Percentiles rank a stretch among this genome's conserved stretches.
Conservation (phyloP, 2,329 filamentous ascomycete genomes). For the Albophoma yamanashiensis region DNA sequence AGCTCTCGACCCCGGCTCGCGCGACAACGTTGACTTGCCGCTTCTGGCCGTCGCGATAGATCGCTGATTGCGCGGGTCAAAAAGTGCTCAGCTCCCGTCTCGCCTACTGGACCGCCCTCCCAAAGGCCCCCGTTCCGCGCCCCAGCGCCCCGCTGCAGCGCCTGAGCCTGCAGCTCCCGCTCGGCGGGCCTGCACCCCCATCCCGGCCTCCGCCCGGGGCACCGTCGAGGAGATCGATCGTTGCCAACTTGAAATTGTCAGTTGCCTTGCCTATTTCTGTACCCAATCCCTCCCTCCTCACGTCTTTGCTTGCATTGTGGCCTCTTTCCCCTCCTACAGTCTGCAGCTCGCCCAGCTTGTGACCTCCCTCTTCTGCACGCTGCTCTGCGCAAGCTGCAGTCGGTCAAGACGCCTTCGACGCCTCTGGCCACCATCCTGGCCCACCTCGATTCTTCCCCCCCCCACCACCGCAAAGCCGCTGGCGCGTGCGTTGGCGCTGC, state of each 20-base stretch:
- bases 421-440: background rate
- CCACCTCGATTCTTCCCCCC: background rate
- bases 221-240: background rate
- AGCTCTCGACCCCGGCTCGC: background rate
- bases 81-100: background rate
- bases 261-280: background rate
- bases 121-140: background rate
- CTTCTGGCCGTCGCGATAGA: background rate
- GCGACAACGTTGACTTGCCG: background rate
- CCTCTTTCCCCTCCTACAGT: background rate
- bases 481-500: conserved; percentile 1
- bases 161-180: background rate
- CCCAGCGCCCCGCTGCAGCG: background rate
- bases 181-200: background rate
- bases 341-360: background rate
- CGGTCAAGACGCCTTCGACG: background rate
- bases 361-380: background rate
- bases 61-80: background rate
- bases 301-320: background rate
- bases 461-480: background rate
- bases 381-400: background rate
- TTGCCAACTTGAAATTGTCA: background rate
- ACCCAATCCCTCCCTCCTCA: background rate
- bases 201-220: background rate
- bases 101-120: background rate